Evolutionary conservation across 768 basidiomycete genomes (phyloP), one percentile per base, ranked within the genome.

Genomic region (Suillus alpinus): DNA sequence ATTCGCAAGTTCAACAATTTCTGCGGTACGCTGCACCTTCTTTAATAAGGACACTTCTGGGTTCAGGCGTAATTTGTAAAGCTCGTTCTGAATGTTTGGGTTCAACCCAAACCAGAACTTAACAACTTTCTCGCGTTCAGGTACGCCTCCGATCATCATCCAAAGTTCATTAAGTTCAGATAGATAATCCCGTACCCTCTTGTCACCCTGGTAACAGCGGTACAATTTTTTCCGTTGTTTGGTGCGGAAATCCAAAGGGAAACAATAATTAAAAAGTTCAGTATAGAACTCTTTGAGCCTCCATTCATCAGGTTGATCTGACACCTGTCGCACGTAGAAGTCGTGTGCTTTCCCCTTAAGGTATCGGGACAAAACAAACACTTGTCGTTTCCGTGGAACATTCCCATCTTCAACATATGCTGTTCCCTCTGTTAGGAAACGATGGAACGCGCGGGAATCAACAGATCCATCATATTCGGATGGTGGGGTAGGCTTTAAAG

Each of bases 221-320:
- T 63, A 41, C 0, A 80, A 62, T 29, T 71, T 69, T 8, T 69
- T 59, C 0, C 68, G 53, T 60, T 74, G 74, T 23, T 73, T 55
- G 2, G 65, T 37, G 0, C 63, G 49, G 47, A 67, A 64, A 32
- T 67, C 59, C 0, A 68, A 46, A 0, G 76, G 76, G 65, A 78
- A 79, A 41, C 77, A 76, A 34, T 74, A 76, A 34, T 77, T 66
- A 58, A 75, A 78, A 34, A 78, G 23, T 34, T 67, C 71, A 6
- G 57, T 23, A 56, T 75, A 77, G 60, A 78, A 77, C 2, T 68
- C 37, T 10, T 65, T 37, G 0, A 78, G 37, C 0, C 29, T 61
- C 75, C 76, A 79, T n/a, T n/a, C n/a, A n/a, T n/a, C n/a, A n/a
- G 67, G 57, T 10, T 68, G 67, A 4, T 60, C 51, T 0, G 75